Conservation (phyloP, 1,284 basidiomycete species). For the Xerocomus nothofagi region DNA sequence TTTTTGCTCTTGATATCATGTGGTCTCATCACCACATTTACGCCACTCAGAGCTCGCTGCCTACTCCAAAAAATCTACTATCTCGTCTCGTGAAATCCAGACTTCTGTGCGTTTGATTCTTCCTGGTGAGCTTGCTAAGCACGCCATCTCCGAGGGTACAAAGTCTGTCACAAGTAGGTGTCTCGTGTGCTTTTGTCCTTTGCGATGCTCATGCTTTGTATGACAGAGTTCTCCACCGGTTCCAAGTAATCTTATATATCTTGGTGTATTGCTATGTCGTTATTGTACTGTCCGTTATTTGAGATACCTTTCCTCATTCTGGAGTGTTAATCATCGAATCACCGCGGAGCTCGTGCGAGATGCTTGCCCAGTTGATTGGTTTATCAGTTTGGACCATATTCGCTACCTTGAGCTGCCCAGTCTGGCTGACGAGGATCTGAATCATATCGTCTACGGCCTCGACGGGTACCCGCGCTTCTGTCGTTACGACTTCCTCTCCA, state of each 20-base stretch:
- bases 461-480: too few relatives aligned
- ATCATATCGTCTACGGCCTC: too few relatives aligned
- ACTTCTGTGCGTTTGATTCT: constrained; percentile 78
- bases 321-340: too few relatives aligned
- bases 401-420: too few relatives aligned
- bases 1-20: not conserved
- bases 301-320: constrained; percentile 28
- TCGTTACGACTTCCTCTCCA: too few relatives aligned
- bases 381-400: too few relatives aligned
- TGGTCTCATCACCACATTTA: not conserved
- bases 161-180: constrained; percentile 45
- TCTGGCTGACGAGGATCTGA: too few relatives aligned
- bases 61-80: constrained; percentile 82
- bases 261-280: constrained; percentile 34
- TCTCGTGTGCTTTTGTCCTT: not conserved
- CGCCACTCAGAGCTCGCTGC: constrained; percentile 59
- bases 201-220: not conserved
- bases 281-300: constrained; percentile 35
- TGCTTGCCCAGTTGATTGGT: too few relatives aligned
- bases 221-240: constrained; percentile 37
- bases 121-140: constrained; percentile 68
- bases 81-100: constrained; percentile 82
- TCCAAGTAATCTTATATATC: constrained; percentile 33
- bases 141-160: constrained; percentile 77
- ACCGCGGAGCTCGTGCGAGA: too few relatives aligned